These are phyloP conservation scores for Croton laevigatus DNA, from an alignment of 441 rosid genomes.

Conservation along the genomic window DNA sequence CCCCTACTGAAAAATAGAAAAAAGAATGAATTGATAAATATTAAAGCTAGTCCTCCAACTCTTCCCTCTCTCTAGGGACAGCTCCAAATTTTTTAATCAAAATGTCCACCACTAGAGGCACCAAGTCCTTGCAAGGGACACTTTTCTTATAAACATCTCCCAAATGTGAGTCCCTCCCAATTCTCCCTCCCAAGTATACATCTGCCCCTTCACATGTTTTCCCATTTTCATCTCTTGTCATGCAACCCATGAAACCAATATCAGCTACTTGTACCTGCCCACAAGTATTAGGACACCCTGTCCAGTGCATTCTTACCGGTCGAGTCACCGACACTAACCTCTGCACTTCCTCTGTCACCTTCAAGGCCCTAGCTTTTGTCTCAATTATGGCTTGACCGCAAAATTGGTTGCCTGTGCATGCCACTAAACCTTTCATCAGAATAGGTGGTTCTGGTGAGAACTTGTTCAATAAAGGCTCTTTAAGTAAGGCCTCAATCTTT, in stretches of 20 bases:
- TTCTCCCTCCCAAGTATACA: conserved; percentile 75
- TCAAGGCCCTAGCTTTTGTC: conserved; percentile 83
- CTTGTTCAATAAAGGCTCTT: conserved; percentile 55
- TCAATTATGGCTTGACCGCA: conserved; percentile 94
- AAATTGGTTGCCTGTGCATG: conserved; percentile 92
- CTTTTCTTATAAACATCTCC: conserved; percentile 72
- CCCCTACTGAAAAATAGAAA: neutral
- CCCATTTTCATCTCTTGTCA: conserved; percentile 78
- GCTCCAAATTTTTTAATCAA: conserved; percentile 76
- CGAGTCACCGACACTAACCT: conserved; percentile 58
- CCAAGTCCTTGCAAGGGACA: conserved; percentile 84
- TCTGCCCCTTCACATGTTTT: conserved; percentile 77
- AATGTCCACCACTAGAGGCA: conserved; percentile 71
- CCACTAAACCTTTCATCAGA: conserved; percentile 81
- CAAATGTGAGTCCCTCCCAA: conserved; percentile 84
- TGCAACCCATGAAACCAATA: conserved; percentile 94
- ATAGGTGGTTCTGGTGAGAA: conserved; percentile 81
- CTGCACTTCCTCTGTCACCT: conserved; percentile 81
- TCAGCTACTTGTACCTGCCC: conserved; percentile 97
- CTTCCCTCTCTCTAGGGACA: conserved; percentile 83
- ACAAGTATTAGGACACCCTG: conserved; percentile 92
- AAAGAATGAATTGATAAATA: neutral
- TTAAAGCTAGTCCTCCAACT: conserved; percentile 54
- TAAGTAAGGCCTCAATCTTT: conserved; percentile 60
- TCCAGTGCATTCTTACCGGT: conserved; percentile 93